A percentile compares a stretch with the other conserved stretches of the same genome.
phyloP scores from a whole-genome alignment of 805 yeast species.

The Saccharomycopsis selenospora region DNA sequence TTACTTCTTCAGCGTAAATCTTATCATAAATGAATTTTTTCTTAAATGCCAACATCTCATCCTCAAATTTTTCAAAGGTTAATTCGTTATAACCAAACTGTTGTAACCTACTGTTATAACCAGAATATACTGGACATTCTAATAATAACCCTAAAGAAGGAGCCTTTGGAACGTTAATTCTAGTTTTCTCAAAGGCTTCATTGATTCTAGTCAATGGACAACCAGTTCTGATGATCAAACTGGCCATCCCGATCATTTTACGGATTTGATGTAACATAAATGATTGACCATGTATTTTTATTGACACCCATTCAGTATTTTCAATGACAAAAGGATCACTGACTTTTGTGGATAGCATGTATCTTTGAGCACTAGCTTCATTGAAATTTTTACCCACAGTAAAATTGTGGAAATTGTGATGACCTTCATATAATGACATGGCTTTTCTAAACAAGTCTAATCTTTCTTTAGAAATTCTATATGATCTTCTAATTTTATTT shows the following conservation, averaged over 20 bases:
- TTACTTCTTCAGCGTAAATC: slow-evolving; percentile 82
- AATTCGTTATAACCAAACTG: slow-evolving; percentile 73
- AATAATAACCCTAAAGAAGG: slow-evolving; percentile 89
- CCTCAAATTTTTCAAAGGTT: slow-evolving; percentile 56
- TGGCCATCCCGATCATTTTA: slow-evolving; percentile 95
- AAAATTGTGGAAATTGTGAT: slow-evolving; percentile 88
- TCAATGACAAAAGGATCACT: slow-evolving; percentile 87
- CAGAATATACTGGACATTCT: slow-evolving; percentile 88
- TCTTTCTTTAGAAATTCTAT: slow-evolving; percentile 56
- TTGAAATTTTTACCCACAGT: slow-evolving; percentile 74
- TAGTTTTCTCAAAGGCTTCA: slow-evolving; percentile 67
- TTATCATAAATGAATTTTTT: slow-evolving; percentile 84
- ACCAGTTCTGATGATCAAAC: slow-evolving; percentile 77
- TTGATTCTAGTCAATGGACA: slow-evolving; percentile 69
- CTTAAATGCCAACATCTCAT: slow-evolving; percentile 79
- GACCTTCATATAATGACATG: slow-evolving; percentile 69
- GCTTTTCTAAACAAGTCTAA: slow-evolving; percentile 58
- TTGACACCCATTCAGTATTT: slow-evolving; percentile 92
- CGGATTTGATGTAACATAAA: slow-evolving; percentile 98
- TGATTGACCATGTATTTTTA: slow-evolving; percentile 96
- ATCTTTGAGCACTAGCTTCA: slow-evolving; percentile 80
- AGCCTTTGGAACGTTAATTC: slow-evolving; percentile 91
- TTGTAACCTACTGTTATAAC: slow-evolving; percentile 63
- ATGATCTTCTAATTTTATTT: slow-evolving; percentile 58
- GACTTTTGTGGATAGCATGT: slow-evolving; percentile 70